Base-by-base conservation (phyloP, 176 grass and related monocot genomes). In the Thinopyrum elongatum region DNA sequence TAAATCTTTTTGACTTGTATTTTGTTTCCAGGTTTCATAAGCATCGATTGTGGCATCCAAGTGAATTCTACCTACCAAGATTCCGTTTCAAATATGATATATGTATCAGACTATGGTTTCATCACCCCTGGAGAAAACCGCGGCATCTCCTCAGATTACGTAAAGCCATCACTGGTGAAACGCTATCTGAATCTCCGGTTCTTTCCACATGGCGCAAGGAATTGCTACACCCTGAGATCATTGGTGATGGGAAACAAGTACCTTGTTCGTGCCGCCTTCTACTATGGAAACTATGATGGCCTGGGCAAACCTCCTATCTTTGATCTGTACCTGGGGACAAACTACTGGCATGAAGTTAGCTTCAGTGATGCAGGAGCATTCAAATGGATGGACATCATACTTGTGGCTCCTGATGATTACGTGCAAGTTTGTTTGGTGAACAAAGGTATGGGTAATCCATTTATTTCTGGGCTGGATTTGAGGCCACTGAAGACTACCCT, bases 171-270 rank as follows among this genome's bases (percentile, higher is more conserved):
- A 39, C n/a, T 79, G 31, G 34, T 26, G 15, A 5, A 49, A 28
- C 47, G 87, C 27, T 42, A 74, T 66, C 34, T 25, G 2, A 80
- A 65, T 29, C 30, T 89, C 42, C 68, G 80, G 57, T 82, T 79
- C 76, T 95, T 95, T 82, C 80, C 84, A 2, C 27, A 65, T 65
- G 86, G 69, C 6, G 23, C 1, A 6, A 49, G 83, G 44, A 95
- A 95, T 77, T 93, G 93, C 88, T 95, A 93, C 76, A 89, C 86
- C 22, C 76, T 95, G 68, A 83, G 22, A 41, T 76, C 85, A 71
- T 72, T 95, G 53, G 65, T 61, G 19, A 10, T 25, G 0, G 90
- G 86, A 85, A 86, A 88, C 25, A 90, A 82, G 69, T 95, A 92
- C 22, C 53, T 95, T 19, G 64, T 92, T 14, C 87, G 90, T 64